phyloP scores from a whole-genome alignment of 257 asterid species.

The Avicennia marina region DNA sequence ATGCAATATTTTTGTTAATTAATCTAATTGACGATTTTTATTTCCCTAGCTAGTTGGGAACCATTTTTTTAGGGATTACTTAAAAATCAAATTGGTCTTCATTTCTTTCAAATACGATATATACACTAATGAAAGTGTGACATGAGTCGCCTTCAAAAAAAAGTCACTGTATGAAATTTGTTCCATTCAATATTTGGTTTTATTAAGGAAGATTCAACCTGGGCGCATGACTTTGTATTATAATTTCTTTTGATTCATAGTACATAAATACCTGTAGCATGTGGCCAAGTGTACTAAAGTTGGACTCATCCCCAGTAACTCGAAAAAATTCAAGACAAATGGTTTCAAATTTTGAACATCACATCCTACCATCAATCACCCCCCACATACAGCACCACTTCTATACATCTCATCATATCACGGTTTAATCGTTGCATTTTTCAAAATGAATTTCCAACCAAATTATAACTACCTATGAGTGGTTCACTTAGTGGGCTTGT shows the following conservation, averaged over 20 bases:
- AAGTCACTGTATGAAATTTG: no score
- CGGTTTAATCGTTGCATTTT: conserved; percentile 38
- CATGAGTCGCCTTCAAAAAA: no score
- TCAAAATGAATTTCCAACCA: conserved; percentile 8
- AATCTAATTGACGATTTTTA: no score
- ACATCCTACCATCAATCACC: conserved; percentile 11
- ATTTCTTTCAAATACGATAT: no score
- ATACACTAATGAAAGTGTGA: no score
- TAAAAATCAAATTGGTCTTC: no score
- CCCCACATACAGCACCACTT: conserved; percentile 32
- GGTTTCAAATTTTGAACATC: conserved; percentile 68
- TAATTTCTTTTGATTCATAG: neutral
- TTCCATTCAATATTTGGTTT: no score
- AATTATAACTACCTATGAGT: conserved; percentile 8
- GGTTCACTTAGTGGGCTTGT: conserved; percentile 29
- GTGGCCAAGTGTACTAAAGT: conserved; percentile 3
- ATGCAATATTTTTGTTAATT: no score
- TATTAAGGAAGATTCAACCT: no score
- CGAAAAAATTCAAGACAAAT: neutral
- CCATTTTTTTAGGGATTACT: no score
- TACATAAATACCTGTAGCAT: neutral
- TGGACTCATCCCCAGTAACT: conserved; percentile 31
- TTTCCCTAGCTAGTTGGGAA: no score
- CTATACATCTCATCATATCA: conserved; percentile 33
- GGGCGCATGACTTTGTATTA: neutral